Evolutionary conservation across 2,329 filamentous ascomycete genomes (phyloP), one percentile per base, ranked within the genome.

Genomic region (Magnaporthiopsis rhizophila): DNA sequence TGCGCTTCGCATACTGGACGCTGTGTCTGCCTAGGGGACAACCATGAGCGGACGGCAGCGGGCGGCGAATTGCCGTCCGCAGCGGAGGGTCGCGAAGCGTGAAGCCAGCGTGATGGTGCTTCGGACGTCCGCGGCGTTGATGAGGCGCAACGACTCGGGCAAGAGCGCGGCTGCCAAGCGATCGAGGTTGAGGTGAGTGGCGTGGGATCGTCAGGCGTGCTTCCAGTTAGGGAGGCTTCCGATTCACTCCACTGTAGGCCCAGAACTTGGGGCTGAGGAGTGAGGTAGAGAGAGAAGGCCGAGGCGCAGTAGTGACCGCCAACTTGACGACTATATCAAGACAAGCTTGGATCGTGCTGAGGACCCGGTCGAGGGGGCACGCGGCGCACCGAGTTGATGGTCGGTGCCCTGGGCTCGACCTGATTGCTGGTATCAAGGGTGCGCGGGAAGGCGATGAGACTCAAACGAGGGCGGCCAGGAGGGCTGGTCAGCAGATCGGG

Each of bases 201-300:
- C 45, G 18, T 4, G 45, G 18, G 45, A 53, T 53, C 45, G 45
- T 53, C 45, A n/a, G 18, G 59, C 59, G 34, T 61, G 59, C 45
- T 50, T 24, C 83, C 78, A 94, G 81, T 97, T 98, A 98, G 84
- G 94, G 94, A 77, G 95, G 94, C 81, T 96, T 94, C 83, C 92
- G 95, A 84, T 95, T 91, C 83, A 92, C 91, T 89, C 94, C 93
- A 84, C 88, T 88, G 79, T 94, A 94, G 87, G 96, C 92, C 92
- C 92, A 91, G 84, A 88, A 88, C 77, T 88, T 88, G 80, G 92
- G 94, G 84, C 92, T 92, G 78, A 94, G 89, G 82, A 96, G 91
- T 86, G 92, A 93, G 83, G 89, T 89, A 76, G 89, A 83, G 81
- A 89, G 89, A 78, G 87, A 89, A 78, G 90, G 86, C 80, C 85